Evolutionary conservation across 108 stramenopile genomes (phyloP).

Genomic region (Schizochytrium sp.): DNA sequence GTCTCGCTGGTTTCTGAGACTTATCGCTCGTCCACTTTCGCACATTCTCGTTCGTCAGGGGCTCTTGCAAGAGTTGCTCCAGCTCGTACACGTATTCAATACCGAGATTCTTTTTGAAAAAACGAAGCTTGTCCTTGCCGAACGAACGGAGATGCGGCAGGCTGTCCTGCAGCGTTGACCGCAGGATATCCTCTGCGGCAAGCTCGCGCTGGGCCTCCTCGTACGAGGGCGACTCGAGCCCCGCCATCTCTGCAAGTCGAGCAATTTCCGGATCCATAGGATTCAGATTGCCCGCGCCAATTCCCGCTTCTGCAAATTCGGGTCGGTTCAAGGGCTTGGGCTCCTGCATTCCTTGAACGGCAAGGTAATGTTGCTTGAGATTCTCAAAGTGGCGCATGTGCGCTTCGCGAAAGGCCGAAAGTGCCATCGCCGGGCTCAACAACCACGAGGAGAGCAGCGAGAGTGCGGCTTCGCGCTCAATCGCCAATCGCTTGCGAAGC

Average conservation of each 20-base stretch:
- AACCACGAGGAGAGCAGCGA: background rate
- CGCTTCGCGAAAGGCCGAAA: background rate
- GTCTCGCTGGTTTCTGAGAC: background rate
- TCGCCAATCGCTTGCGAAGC: background rate
- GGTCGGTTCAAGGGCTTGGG: too few relatives aligned
- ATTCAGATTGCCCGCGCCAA: background rate
- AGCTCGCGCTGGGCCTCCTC: background rate
- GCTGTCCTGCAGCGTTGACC: background rate
- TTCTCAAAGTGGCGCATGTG: background rate
- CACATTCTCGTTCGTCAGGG: background rate
- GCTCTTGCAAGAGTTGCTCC: background rate
- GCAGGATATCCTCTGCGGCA: background rate
- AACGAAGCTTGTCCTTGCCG: background rate
- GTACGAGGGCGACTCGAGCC: background rate
- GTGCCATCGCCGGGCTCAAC: background rate
- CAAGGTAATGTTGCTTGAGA: background rate
- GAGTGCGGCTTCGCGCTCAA: background rate
- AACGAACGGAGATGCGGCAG: background rate
- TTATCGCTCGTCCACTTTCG: background rate
- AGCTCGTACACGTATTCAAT: background rate
- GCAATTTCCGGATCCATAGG: background rate
- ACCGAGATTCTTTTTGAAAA: background rate
- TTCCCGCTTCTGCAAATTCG: background rate
- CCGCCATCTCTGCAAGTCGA: background rate
- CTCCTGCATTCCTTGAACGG: background rate